Base-by-base conservation (phyloP, 345 rosid species). In the Luvunga scandens region DNA sequence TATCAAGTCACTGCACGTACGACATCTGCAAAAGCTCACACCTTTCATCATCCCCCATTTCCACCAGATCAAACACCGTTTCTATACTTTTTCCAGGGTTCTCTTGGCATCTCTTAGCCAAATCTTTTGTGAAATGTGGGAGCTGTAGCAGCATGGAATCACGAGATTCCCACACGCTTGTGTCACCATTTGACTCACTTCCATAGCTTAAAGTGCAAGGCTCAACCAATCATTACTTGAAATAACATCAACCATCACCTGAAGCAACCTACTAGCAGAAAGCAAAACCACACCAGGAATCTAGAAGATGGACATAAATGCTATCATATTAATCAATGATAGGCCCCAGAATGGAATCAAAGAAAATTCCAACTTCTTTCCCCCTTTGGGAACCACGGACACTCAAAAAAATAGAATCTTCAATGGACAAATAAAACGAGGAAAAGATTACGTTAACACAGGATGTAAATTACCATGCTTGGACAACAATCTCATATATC, bases 111-210 rank as follows among this genome's bases (percentile, higher is more conserved):
- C 69, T 88, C 88, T 83, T 95, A 42, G 96, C 99, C 60, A 91
- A 71, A 6, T 95, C 97, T 80, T 91, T 89, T 14, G 94, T 89
- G 83, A 91, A 93, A 82, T 95, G 93, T n/a, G 97, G 98, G 76
- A 95, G 93, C 89, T 93, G 96, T 61, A 92, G 83, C 74, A 93
- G 99, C 92, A 92, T 88, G 21, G 98, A 88, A 83, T 92, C 97
- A 33, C 93, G 91, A n/a, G n/a, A n/a, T 87, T 95, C 98, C 99
- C 99, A 93, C 90, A 93, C 89, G 79, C 93, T 76, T 95, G 98
- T 13, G 97, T 92, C 84, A 92, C 93, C 99, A 95, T 95, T 82
- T 95, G 98, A 88, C 94, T 92, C 68, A 89, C 89, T 83, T 93
- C 96, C 97, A 92, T 95, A 1, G 96, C 95, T 81, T 93, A 84